Conservation (phyloP, 257 asterid species). For the Solanum phureja region DNA sequence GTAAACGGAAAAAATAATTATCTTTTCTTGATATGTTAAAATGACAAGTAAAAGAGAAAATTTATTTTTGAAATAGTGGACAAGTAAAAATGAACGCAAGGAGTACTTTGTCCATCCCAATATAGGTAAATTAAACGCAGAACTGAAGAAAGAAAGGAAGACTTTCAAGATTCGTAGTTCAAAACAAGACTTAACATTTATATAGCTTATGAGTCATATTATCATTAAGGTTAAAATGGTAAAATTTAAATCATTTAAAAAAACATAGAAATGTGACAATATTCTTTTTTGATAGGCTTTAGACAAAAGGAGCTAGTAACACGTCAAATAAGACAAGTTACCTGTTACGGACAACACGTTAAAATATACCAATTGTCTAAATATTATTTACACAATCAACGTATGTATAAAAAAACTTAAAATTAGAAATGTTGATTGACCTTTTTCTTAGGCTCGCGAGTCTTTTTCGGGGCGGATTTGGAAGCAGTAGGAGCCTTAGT, state of each 20-base stretch:
- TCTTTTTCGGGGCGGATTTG: conserved; percentile 17
- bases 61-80: too few species aligned
- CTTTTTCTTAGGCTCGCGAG: conserved; percentile 26
- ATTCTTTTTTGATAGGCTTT: neutral
- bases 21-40: neutral
- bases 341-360: neutral
- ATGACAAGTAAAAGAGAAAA: neutral
- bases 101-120: neutral
- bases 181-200: neutral
- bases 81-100: neutral
- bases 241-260: neutral
- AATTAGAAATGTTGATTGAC: neutral
- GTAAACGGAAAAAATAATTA: neutral
- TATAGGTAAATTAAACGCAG: too few species aligned
- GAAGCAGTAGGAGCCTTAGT: conserved; percentile 13
- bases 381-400: neutral
- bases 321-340: neutral
- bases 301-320: neutral
- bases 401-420: neutral
- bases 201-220: neutral
- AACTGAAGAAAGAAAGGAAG: neutral
- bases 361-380: neutral
- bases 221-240: neutral
- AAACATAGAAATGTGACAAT: neutral
- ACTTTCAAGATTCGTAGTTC: neutral